phyloP scores from a whole-genome alignment of 305 asterid species.

The Fraxinus paxiana region DNA sequence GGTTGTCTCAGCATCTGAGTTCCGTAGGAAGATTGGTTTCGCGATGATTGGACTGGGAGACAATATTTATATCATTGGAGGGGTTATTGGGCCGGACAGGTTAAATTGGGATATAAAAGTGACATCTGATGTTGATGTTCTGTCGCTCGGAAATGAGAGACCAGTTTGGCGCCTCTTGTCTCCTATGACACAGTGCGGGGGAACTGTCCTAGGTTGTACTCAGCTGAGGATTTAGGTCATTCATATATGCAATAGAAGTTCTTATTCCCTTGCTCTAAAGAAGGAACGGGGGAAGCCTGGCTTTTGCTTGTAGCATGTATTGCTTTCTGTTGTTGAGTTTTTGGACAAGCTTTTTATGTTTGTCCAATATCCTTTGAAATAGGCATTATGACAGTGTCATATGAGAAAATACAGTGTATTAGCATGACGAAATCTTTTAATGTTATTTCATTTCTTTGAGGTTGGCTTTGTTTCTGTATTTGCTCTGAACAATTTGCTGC shows the following conservation, averaged over 20 bases:
- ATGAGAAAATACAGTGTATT: conserved; percentile 22
- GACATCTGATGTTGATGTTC: conserved; percentile 68
- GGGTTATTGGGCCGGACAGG: conserved; percentile 87
- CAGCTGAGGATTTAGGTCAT: conserved; percentile 62
- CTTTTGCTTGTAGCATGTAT: conserved; percentile 12
- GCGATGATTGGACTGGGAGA: conserved; percentile 84
- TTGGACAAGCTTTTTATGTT: conserved; percentile 31
- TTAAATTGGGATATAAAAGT: conserved; percentile 75
- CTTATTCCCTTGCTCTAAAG: neutral
- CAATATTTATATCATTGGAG: conserved; percentile 80
- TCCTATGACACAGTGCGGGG: conserved; percentile 80
- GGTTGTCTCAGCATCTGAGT: conserved; percentile 74
- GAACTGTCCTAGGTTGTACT: conserved; percentile 84
- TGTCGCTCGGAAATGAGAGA: conserved; percentile 70
- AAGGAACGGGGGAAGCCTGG: neutral
- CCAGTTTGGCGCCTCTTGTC: conserved; percentile 79
- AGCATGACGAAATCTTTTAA: conserved; percentile 17
- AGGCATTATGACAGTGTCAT: conserved; percentile 23
- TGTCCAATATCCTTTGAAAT: conserved; percentile 27
- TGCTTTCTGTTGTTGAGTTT: conserved; percentile 21
- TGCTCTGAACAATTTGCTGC: conserved; percentile 6
- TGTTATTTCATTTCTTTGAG: neutral
- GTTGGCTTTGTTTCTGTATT: conserved; percentile 17
- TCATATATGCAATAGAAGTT: neutral
- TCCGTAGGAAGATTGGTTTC: conserved; percentile 69